These are phyloP conservation scores for Patellaria atrata DNA, from an alignment of 495 filamentous ascomycete genomes.

Conservation along the genomic window DNA sequence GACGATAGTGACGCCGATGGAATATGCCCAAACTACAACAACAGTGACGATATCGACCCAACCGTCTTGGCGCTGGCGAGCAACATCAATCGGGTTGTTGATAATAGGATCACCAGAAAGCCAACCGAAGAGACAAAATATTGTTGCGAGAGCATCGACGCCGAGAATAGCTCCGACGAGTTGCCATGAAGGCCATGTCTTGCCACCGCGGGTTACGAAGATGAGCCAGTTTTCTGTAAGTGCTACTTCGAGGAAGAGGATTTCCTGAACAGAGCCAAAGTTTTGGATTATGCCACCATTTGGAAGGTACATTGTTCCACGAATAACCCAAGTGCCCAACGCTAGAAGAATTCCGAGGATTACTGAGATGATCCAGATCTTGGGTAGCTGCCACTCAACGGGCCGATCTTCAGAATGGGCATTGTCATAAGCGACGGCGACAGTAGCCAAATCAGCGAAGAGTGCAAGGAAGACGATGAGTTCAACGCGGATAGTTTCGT, in stretches of 20 bases:
- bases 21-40: conserved; percentile 65
- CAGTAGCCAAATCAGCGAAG: conserved; percentile 65
- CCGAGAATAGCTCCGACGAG: conserved; percentile 55
- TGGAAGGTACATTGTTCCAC: conserved; percentile 47
- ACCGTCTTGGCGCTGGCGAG: conserved; percentile 40
- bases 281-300: conserved; percentile 63
- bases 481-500: conserved; percentile 51
- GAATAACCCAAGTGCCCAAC: conserved; percentile 54
- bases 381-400: conserved; percentile 64
- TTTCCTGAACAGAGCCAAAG: conserved; percentile 54
- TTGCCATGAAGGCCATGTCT: conserved; percentile 61
- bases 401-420: conserved; percentile 57
- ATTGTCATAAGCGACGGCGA: conserved; percentile 65
- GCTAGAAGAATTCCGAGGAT: conserved; percentile 52
- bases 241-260: conserved; percentile 60
- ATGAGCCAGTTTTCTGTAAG: conserved; percentile 70
- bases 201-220: conserved; percentile 60
- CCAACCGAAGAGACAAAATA: conserved; percentile 66
- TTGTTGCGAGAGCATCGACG: conserved; percentile 54
- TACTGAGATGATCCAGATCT: conserved; percentile 64
- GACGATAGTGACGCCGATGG: conserved; percentile 62
- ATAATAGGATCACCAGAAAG: conserved; percentile 33
- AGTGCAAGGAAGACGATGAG: conserved; percentile 65
- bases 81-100: conserved; percentile 33
- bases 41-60: conserved; percentile 62